Conservation (phyloP, 2,329 filamentous ascomycete genomes). For the Aspergillus bombycis region DNA sequence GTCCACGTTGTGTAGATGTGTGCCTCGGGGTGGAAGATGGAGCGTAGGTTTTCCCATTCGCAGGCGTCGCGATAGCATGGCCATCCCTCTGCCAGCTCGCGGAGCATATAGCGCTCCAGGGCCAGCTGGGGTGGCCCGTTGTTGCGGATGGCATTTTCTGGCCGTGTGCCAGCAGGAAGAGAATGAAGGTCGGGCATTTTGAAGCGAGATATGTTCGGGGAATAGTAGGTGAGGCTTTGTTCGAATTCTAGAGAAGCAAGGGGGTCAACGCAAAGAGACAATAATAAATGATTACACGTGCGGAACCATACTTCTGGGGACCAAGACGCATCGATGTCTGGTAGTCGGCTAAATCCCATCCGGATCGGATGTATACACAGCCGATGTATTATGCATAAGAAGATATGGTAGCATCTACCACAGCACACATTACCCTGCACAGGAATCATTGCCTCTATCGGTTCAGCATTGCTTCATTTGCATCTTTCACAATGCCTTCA, state of each 20-base stretch:
- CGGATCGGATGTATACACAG: not conserved
- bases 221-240: not conserved
- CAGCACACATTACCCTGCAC: too few relatives aligned
- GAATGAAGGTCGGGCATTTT: not conserved
- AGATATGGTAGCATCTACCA: not conserved
- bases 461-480: not conserved
- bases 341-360: not conserved
- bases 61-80: constrained; percentile 11
- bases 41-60: constrained; percentile 8
- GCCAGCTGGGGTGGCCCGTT: not conserved
- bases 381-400: not conserved
- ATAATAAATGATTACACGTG: not conserved
- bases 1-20: constrained; percentile 9
- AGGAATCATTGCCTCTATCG: not conserved
- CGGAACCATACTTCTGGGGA: too few relatives aligned
- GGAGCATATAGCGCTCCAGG: constrained; percentile 7
- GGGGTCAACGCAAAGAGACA: not conserved
- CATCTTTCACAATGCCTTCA: not conserved
- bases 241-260: accelerated
- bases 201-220: accelerated
- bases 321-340: too few relatives aligned
- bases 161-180: not conserved
- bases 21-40: not conserved
- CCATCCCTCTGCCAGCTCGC: constrained; percentile 10
- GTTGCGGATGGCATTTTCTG: not conserved